A percentile compares a stretch with the other conserved stretches of the same genome.
These are phyloP conservation scores for Proliferodiscus dingleyae DNA, from an alignment of 2,329 filamentous ascomycete genomes.

Conservation along the genomic window DNA sequence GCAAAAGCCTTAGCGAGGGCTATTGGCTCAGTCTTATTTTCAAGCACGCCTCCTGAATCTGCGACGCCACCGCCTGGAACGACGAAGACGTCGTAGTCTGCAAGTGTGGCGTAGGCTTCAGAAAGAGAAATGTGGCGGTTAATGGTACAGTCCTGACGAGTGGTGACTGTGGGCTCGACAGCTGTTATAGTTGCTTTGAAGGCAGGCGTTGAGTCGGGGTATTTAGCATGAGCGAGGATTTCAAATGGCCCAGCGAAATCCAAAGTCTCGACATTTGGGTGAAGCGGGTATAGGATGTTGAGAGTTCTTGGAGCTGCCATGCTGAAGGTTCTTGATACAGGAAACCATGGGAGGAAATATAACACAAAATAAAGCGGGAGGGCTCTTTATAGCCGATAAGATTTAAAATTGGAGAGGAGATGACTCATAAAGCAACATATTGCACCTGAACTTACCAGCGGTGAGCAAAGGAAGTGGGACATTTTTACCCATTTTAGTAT, in stretches of 20 bases:
- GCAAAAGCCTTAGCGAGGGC: constrained; percentile 67
- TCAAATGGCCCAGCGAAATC: constrained; percentile 52
- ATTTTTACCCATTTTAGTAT: too few species aligned
- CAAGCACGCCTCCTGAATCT: constrained; percentile 44
- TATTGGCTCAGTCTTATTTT: constrained; percentile 65
- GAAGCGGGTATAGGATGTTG: constrained; percentile 51
- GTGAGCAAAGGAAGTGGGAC: too few species aligned
- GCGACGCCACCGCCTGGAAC: constrained; percentile 61
- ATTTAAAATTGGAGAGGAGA: too few species aligned
- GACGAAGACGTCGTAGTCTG: constrained; percentile 65
- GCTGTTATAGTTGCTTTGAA: constrained; percentile 48
- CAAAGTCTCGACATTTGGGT: constrained; percentile 47
- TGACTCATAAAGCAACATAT: too few species aligned
- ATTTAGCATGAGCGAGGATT: constrained; percentile 46
- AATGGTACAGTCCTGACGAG: constrained; percentile 57
- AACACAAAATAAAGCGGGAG: too few species aligned
- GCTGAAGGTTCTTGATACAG: not conserved
- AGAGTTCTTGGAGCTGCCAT: not conserved
- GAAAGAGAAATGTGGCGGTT: constrained; percentile 69
- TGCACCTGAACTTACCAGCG: too few species aligned
- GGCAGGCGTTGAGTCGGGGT: constrained; percentile 35
- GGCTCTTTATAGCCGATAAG: too few species aligned
- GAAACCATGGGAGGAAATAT: not conserved
- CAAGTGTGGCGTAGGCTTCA: constrained; percentile 60
- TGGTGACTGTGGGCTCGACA: constrained; percentile 13